A percentile compares a stretch with the other conserved stretches of the same genome.
Evolutionary conservation across 176 grass and related monocot genomes (phyloP).

Genomic region (Paspalum vaginatum): DNA sequence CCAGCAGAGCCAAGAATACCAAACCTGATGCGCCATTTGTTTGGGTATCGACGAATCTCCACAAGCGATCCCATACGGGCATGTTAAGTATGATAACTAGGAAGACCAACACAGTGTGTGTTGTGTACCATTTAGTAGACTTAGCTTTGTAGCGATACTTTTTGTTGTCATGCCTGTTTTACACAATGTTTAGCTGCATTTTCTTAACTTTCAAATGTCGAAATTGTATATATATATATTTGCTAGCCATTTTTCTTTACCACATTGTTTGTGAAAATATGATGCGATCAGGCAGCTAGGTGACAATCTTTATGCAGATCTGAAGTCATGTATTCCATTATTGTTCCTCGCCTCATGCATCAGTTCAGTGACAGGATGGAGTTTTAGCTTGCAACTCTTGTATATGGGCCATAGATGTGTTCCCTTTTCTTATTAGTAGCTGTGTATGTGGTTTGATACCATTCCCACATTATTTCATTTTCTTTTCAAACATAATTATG

Average conservation of each 20-base stretch:
- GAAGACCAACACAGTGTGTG: not conserved
- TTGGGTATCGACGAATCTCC: conserved; percentile 17
- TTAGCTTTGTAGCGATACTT: not conserved
- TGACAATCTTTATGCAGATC: not conserved
- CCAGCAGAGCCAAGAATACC: not conserved
- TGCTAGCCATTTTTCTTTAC: not conserved
- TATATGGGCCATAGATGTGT: no score
- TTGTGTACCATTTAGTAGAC: not conserved
- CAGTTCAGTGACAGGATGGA: no score
- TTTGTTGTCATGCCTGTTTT: not conserved
- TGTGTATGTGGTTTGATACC: no score
- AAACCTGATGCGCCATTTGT: conserved; percentile 32
- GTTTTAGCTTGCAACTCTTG: no score
- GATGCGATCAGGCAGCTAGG: not conserved
- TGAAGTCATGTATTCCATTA: not conserved
- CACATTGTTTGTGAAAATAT: not conserved
- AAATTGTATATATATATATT: not conserved
- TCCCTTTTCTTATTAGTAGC: no score
- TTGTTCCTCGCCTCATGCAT: not conserved
- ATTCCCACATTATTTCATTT: no score
- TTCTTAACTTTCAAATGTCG: not conserved
- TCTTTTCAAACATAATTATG: no score
- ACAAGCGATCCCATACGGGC: not conserved
- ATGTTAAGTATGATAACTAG: not conserved
- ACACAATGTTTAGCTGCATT: not conserved